Conservation (phyloP, 371 early-diverging fungal genomes). For the Circinella umbellata region DNA sequence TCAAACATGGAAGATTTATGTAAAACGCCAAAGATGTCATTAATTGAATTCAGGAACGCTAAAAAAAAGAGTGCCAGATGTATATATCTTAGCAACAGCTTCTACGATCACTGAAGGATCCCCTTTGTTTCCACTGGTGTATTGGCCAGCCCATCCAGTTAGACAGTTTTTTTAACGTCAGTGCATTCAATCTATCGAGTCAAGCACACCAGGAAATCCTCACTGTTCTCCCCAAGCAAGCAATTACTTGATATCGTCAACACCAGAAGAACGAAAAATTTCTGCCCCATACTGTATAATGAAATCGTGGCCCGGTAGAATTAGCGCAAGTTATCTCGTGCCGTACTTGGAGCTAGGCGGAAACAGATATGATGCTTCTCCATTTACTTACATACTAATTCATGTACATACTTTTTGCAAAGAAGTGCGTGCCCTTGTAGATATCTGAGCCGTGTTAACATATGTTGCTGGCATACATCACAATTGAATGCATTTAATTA, state of each 20-base stretch:
- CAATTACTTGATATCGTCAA: not conserved
- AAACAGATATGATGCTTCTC: no score
- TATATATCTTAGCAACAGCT: slow-evolving; percentile 5
- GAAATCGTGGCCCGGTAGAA: not conserved
- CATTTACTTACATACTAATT: no score
- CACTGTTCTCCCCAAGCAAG: not conserved
- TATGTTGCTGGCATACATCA: no score
- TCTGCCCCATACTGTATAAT: not conserved
- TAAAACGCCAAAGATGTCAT: no score
- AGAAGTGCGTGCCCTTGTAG: no score
- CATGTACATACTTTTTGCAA: no score
- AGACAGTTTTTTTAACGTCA: slow-evolving; percentile 6
- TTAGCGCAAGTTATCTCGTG: no score
- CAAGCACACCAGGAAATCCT: slow-evolving; percentile 2
- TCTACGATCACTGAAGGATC: not conserved
- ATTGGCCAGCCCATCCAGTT: not conserved
- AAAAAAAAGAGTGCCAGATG: slow-evolving; percentile 3
- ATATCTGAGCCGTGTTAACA: no score
- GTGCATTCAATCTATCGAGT: slow-evolving; percentile 7
- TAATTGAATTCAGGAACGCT: not conserved
- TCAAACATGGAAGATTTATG: not conserved
- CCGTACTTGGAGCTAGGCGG: no score
- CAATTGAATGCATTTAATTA: no score
- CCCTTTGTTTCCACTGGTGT: not conserved
- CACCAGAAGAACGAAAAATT: not conserved